These are phyloP conservation scores for Boletus reticuloceps DNA, from an alignment of 768 basidiomycete species.

Conservation along the genomic window DNA sequence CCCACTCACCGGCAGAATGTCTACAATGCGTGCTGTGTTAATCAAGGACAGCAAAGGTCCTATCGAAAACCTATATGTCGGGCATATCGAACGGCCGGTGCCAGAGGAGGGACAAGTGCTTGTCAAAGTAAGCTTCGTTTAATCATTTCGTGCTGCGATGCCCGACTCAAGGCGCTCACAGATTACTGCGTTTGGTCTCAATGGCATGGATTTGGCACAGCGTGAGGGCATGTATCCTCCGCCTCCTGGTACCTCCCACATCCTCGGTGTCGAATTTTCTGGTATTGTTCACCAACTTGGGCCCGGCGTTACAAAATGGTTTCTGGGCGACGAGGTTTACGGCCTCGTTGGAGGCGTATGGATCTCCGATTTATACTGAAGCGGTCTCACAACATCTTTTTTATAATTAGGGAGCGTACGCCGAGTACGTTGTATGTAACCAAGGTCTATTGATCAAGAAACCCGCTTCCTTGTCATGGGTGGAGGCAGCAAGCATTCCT, in stretches of 20 bases:
- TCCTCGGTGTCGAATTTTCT: constrained; percentile 88
- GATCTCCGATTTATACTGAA: constrained; percentile 3
- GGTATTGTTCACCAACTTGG: constrained; percentile 60
- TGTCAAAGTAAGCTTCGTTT: constrained; percentile 60
- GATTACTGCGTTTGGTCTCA: constrained; percentile 85
- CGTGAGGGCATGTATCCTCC: constrained; percentile 70
- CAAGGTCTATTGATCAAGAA: constrained; percentile 71
- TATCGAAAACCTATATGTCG: constrained; percentile 74
- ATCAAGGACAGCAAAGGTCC: constrained; percentile 76
- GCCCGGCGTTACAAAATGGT: constrained; percentile 49
- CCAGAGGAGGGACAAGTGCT: constrained; percentile 28
- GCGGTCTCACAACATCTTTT: not conserved
- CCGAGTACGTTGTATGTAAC: constrained; percentile 74
- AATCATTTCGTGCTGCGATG: not conserved
- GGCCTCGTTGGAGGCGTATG: constrained; percentile 80
- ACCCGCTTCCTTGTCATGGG: constrained; percentile 73
- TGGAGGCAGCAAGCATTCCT: constrained; percentile 82
- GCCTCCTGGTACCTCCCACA: constrained; percentile 73
- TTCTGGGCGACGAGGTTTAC: constrained; percentile 67
- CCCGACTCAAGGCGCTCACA: constrained; percentile 26
- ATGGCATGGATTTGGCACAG: constrained; percentile 81
- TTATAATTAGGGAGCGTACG: constrained; percentile 91
- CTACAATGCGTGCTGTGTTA: constrained; percentile 72
- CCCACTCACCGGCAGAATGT: constrained; percentile 4
- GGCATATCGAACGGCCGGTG: constrained; percentile 63